phyloP scores from a whole-genome alignment of 1,284 basidiomycete species.

The Moesziomyces globuligerus region DNA sequence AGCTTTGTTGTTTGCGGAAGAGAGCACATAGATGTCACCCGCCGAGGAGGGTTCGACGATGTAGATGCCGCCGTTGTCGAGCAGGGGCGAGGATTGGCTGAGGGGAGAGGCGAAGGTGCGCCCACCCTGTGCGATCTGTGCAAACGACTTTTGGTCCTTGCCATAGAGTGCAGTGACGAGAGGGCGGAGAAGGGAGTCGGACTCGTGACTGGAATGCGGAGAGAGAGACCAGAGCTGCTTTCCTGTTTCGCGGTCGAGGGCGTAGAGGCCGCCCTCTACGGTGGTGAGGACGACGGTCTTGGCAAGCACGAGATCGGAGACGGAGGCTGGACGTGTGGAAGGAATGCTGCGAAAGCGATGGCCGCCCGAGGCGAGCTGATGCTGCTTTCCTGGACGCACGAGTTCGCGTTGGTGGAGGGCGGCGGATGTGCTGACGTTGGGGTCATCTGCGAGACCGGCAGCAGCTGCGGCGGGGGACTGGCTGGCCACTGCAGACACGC shows the following conservation, averaged over 20 bases:
- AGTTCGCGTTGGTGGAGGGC: slow-evolving; percentile 20
- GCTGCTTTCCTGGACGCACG: slow-evolving; percentile 15
- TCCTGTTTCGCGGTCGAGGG: slow-evolving; percentile 82
- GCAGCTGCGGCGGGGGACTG: slow-evolving; percentile 1
- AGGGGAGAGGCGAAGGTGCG: slow-evolving; percentile 32
- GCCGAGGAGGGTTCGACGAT: slow-evolving; percentile 85
- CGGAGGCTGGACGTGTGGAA: slow-evolving; percentile 24
- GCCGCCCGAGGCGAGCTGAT: slow-evolving; percentile 18
- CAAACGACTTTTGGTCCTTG: slow-evolving; percentile 51
- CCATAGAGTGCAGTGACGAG: slow-evolving; percentile 58
- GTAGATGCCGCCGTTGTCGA: slow-evolving; percentile 77
- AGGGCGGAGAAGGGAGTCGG: slow-evolving; percentile 49
- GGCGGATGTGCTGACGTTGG: slow-evolving; percentile 16
- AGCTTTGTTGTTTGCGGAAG: slow-evolving; percentile 65
- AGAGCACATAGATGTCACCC: slow-evolving; percentile 85
- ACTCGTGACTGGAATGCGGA: slow-evolving; percentile 34
- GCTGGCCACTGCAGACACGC: slow-evolving; percentile 6
- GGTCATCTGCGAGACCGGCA: slow-evolving; percentile 10
- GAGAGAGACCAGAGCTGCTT: slow-evolving; percentile 55
- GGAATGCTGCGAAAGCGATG: slow-evolving; percentile 29
- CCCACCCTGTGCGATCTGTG: slow-evolving; percentile 48
- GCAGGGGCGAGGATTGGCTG: slow-evolving; percentile 67
- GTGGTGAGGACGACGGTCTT: slow-evolving; percentile 84
- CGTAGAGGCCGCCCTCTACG: slow-evolving; percentile 89
- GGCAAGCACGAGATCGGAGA: slow-evolving; percentile 73